Conservation (phyloP, 1,284 basidiomycete species). For the Cystobasidium pallidum region DNA sequence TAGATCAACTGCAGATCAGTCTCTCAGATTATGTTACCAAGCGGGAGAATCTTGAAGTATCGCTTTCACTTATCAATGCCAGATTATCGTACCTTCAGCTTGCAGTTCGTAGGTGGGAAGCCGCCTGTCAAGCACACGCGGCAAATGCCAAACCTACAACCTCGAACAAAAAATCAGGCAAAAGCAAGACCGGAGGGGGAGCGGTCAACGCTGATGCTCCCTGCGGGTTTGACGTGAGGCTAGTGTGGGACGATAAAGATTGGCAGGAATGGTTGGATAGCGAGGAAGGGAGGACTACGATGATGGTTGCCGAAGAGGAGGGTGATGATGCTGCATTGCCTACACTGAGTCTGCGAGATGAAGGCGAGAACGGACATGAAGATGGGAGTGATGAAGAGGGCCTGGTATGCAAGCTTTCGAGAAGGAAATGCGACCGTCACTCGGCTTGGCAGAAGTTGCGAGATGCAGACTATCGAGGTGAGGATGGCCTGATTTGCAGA, state of each 20-base stretch:
- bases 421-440: conserved; percentile 75
- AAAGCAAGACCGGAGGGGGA: conserved; percentile 3
- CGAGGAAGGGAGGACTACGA: conserved; percentile 63
- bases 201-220: conserved; percentile 48
- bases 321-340: background rate
- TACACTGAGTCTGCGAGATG: conserved; percentile 37
- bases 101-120: background rate
- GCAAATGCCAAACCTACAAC: conserved; percentile 21
- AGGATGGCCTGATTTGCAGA: conserved; percentile 8
- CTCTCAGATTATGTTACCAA: conserved; percentile 2
- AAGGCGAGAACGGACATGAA: conserved; percentile 61
- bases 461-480: conserved; percentile 65
- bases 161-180: conserved; percentile 43
- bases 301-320: background rate
- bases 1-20: conserved; percentile 3
- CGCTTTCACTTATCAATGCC: conserved; percentile 5
- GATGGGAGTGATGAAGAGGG: conserved; percentile 57
- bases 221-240: conserved; percentile 80
- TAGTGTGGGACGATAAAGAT: conserved; percentile 77
- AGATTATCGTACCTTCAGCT: background rate
- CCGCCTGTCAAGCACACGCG: background rate
- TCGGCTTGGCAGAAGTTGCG: conserved; percentile 78
- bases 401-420: conserved; percentile 68
- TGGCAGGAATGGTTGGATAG: conserved; percentile 62
- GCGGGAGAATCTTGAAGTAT: conserved; percentile 3